Base-by-base conservation (phyloP, 108 stramenopile species). In the Skeletonema potamos region DNA sequence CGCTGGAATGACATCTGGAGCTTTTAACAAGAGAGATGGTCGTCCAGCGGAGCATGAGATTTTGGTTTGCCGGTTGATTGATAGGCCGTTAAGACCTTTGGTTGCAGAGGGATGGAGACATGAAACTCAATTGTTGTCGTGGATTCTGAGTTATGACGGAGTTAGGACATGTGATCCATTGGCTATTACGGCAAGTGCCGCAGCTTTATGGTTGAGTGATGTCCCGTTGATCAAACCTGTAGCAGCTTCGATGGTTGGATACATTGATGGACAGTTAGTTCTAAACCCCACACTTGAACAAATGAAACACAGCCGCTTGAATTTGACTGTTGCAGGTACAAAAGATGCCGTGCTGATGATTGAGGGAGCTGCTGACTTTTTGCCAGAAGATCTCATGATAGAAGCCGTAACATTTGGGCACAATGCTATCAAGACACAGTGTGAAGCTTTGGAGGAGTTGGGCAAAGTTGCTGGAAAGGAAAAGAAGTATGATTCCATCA, bases 261-360 rank as follows among this genome's bases (percentile, higher is more conserved):
- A 85, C 36, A 71, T 87, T 54, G 72, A 80, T 17, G 84, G 76
- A 12, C 64, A 68, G 44, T 68, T 91, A 27, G 78, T 93, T 13
- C 28, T 96, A 33, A 92, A 93, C 58, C 95, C 95, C 13, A 89
- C 86, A 0, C 41, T 84, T 39, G 76, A 85, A 33, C 83, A 93
- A 70, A 89, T 89, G 87, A 80, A 84, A 41, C 73, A 76, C 41
- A 85, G 83, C 43, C 58, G 67, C 26, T 66, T 96, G 34, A 81
- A 93, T 56, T 54, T 96, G 37, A 86, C 74, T 33, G 86, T 96
- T 32, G 95, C 95, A 13, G 95, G 95, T 18, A 96, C 92, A 15
- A 87, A 92, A 67, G 93, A 95, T 64, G 94, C 86, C 8, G 90
- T 98, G 2, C 64, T 96, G 11, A 98, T 96, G 97, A 96, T 98